These are phyloP conservation scores for Epichloe gansuensis DNA, from an alignment of 2,329 filamentous ascomycete genomes.

Conservation along the genomic window DNA sequence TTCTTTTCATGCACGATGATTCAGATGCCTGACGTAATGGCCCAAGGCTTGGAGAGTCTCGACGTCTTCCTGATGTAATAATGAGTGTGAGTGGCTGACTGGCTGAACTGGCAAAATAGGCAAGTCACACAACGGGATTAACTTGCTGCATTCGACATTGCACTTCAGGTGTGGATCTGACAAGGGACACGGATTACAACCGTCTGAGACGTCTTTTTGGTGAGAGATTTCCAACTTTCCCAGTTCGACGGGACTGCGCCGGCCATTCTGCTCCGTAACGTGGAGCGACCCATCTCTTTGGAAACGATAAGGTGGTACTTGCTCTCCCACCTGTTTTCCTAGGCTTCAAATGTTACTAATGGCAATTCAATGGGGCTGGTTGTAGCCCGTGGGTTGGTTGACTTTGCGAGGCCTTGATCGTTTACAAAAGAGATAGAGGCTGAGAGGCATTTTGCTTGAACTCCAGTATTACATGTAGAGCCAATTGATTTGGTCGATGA, in stretches of 20 bases:
- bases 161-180: neutral
- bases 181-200: neutral
- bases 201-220: too few species aligned
- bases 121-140: neutral
- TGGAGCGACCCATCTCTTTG: neutral
- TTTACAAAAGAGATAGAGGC: too few species aligned
- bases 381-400: too few species aligned
- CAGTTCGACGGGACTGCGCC: neutral
- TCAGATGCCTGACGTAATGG: neutral
- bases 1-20: neutral
- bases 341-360: too few species aligned
- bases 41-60: neutral
- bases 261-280: neutral
- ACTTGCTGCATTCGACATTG: neutral
- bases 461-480: too few species aligned
- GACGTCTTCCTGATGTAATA: constrained; percentile 4
- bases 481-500: too few species aligned
- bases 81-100: neutral
- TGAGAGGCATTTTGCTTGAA: too few species aligned
- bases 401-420: too few species aligned
- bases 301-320: too few species aligned
- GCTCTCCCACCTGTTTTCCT: too few species aligned
- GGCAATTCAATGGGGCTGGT: too few species aligned
- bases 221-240: neutral
- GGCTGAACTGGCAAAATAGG: neutral